Evolutionary conservation across 2,329 filamentous ascomycete genomes (phyloP), one percentile per base, ranked within the genome.

Genomic region (Diplodia mutila): DNA sequence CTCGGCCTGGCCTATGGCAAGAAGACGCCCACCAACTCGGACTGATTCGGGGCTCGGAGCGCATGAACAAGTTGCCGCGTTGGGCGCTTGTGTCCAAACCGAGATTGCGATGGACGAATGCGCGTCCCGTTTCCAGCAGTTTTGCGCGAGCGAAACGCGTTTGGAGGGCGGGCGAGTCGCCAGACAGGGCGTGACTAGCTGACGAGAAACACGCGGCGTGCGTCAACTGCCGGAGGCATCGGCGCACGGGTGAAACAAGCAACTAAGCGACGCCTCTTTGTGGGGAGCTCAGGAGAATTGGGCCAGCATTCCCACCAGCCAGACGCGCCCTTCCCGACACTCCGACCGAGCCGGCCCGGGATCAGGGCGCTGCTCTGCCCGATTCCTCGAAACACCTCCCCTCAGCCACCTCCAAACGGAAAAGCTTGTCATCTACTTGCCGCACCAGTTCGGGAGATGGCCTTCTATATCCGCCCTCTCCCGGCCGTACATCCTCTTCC

Each of bases 241-340:
- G 1, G 18, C 39, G 23, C 37, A 49, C 23, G 12, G n/a, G 29
- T 63, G 59, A 63, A 63, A 63, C 59, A 51, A 63, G 59, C 59
- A 51, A 12, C 23, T 51, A 63, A 51, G 59, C 59, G 59, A 63
- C 14, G 23, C 21, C 6, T n/a, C 16, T 18, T 6, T 21, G 46
- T 63, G 59, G 49, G 59, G 59, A 48, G 59, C 32, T 39, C 59
- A 63, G 59, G 59, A 63, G 59, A 63, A 63, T 34, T 51, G 46
- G 18, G 27, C 25, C 27, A 14, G 27, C 59, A 25, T 34, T 63
- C 49, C 59, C 59, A 63, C 59, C 59, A 63, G 59, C 59, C 59
- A 51, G 32, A 27, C 39, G 23, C 42, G 18, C 27, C 46, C 25
- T 16, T 63, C 59, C 59, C 59, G 59, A 63, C 59, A 51, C 46